Percentiles rank a stretch among this genome's conserved stretches.
Evolutionary conservation across 768 basidiomycete genomes (phyloP).

Genomic region (Pisolithus albus): DNA sequence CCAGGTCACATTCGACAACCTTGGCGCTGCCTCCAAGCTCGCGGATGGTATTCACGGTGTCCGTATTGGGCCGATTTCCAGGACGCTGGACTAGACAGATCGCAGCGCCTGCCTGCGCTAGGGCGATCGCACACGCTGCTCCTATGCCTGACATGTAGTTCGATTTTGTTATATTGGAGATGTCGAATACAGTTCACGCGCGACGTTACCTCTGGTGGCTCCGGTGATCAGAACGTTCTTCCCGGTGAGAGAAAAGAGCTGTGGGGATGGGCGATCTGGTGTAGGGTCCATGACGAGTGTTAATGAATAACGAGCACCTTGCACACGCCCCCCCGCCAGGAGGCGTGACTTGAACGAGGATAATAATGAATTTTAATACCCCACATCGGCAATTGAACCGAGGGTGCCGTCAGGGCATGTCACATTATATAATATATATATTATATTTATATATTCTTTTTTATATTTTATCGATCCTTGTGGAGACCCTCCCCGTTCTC

Average conservation of each 20-base stretch:
- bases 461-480: conserved; percentile 1
- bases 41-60: conserved; percentile 32
- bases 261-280: conserved; percentile 40
- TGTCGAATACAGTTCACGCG: conserved; percentile 9
- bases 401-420: conserved; percentile 11
- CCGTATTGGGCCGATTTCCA: conserved; percentile 27
- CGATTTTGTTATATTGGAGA: conserved; percentile 11
- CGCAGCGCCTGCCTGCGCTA: conserved; percentile 48
- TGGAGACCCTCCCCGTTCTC: background rate
- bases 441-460: background rate
- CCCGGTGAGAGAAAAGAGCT: conserved; percentile 62
- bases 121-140: conserved; percentile 46
- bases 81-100: conserved; percentile 45
- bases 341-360: background rate
- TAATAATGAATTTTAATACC: conserved; percentile 15
- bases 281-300: conserved; percentile 43
- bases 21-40: conserved; percentile 30
- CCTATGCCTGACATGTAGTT: conserved; percentile 39
- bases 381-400: conserved; percentile 26
- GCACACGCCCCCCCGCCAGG: background rate
- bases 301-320: too few relatives aligned
- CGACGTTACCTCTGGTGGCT: conserved; percentile 59
- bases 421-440: background rate
- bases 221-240: conserved; percentile 76
- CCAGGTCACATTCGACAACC: conserved; percentile 52